Evolutionary conservation across 129 eudicot genomes (phyloP), one percentile per base, ranked within the genome.

Genomic region (Escallonia herrerae): DNA sequence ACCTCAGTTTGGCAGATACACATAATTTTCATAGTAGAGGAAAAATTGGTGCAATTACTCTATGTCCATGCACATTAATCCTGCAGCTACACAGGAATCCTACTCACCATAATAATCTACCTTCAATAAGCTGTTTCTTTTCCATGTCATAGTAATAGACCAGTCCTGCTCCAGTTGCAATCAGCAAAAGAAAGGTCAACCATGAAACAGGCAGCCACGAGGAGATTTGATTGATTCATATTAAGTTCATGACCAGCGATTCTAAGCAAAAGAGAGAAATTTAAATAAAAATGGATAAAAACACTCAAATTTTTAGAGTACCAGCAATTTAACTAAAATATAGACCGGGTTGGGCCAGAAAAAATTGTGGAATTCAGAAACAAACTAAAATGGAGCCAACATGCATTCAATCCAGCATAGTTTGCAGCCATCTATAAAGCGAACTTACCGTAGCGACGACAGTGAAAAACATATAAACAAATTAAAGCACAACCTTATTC

Each of bases 111-210:
- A 87, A 74, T 60, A 40, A 77, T 80, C 87, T 87, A 87, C 97
- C 97, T 91, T 91, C 95, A 75, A 91, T 85, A 74, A 81, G 96
- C 2, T 78, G 88, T 70, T 79, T 88, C 81, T 91, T 91, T 78
- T 85, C 95, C 50, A 74, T 80, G 65, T 91, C 95, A 62, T 91
- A 87, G 76, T 91, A 91, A 71, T 57, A 91, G 56, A 85, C 62
- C 63, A 91, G 62, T 62, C 96, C 95, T 14, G 87, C 97, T 79
- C 97, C 97, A n/a, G 89, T 85, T 5, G 79, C 80, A 66, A 91
- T 59, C 78, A 87, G 88, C 88, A 91, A 76, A 75, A 87, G 78
- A 74, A 91, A 76, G 84, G 96, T 91, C 95, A 87, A 74, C 97
- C 97, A 91, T 41, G 97, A 83, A 60, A 91, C 86, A 47, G 97